Base-by-base conservation (phyloP, 2,329 filamentous ascomycete species). In the Aureobasidium sp. region DNA sequence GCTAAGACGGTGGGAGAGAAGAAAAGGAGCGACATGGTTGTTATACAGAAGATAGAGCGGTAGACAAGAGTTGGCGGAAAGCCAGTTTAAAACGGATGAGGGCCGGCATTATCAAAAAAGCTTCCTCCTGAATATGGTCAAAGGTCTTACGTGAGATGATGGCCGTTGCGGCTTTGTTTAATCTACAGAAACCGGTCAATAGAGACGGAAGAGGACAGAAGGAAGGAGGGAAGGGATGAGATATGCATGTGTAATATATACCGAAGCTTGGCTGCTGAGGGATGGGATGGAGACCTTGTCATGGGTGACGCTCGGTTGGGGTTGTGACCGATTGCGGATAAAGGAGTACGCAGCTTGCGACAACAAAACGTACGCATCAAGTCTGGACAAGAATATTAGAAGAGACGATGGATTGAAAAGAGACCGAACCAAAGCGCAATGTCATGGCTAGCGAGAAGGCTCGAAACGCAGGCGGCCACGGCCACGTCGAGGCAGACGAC, bases 371-470 rank as follows among this genome's bases (percentile, higher is more conserved):
- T n/a, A 41, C 32, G 36, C 50, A 36, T 54, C 50, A 32, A 39
- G 21, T 7, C 13, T 16, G 34, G 49, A 21, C 21, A 21, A 21
- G 10, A 5, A 2, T 13, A 29, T n/a, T 42, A 16, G 13, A 34
- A 39, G 13, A 29, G 29, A 59, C 49, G 55, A 34, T 49, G 55
- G 44, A 59, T 39, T 59, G 55, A 59, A 36, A 25, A 3, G 3
- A 10, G 25, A 32, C 67, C 66, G 64, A 9, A 25, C 11, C 30
- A 58, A 5, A 58, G 25, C 54, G 72, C 68, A 65, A 73, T 72
- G 71, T 67, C 62, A 73, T 73, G 71, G 71, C 69, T 68, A 69
- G 65, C 66, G 70, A 72, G 65, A 67, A 63, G 62, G 61, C 62
- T 61, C 64, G 53, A 64, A 64, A 64, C 67, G 13, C 66, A 62